Base-by-base conservation (phyloP, 225 moss, liverwort and hornwort species). In the Polytrichum formosum region DNA sequence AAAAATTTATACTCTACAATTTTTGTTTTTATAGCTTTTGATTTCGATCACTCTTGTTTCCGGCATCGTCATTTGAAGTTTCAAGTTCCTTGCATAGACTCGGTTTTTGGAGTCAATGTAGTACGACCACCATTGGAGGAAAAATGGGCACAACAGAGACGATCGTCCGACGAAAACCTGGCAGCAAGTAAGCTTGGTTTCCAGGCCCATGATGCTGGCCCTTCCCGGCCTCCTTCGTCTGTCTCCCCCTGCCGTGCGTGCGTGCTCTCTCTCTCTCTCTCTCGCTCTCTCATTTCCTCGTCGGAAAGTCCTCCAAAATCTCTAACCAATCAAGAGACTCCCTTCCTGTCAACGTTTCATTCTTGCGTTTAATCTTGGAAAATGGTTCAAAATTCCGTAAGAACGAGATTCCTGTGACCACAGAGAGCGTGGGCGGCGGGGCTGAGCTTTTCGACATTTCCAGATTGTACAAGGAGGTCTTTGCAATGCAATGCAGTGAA, bases 81-180 rank as follows among this genome's bases (percentile, higher is more conserved):
- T 23, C 23, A 23, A 23, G 23, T 23, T 23, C 23, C 23, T 23
- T 0, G 23, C 23, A 23, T 23, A 23, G 23, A 23, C 23, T 23
- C 23, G 23, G 23, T 23, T 23, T 23, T 23, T 23, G 23, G 23
- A 23, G 23, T 23, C 23, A 23, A 23, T 23, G 23, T 23, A 1
- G 1, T 26, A 26, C 26, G 1, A 26, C 26, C 26, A 26, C 46
- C 59, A 9, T 63, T 18, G 9, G 62, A 63, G 27, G 27, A 28
- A 62, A 26, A 27, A 5, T 26, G 53, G n/a, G 53, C 53, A 19
- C 5, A 67, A 16, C 8, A 37, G 6, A 8, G 67, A 67, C 26
- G 62, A 62, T 62, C 8, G 13, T 5, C 22, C 46, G 26, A 67
- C 67, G 67, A 67, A 67, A 67, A 67, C 67, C 67, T 67, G 67